These are phyloP conservation scores for Trichoderma gracile DNA, from an alignment of 2,329 filamentous ascomycete species.

Conservation along the genomic window DNA sequence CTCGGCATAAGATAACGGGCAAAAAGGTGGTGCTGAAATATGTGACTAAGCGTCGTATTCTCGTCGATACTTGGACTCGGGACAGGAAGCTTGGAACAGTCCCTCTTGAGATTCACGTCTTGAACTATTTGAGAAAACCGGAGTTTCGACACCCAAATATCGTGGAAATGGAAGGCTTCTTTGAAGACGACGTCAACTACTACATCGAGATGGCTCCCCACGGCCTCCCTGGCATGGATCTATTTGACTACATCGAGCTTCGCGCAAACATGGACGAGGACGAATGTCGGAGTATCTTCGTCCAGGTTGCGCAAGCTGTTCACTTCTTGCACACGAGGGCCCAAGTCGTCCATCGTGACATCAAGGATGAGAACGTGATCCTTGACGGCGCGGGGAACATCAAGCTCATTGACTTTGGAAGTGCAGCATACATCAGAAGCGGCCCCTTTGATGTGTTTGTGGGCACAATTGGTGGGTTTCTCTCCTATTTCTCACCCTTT, in stretches of 20 bases:
- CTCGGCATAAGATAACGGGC: conserved; percentile 75
- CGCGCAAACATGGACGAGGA: conserved; percentile 94
- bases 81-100: conserved; percentile 92
- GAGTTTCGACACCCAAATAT: conserved; percentile 68
- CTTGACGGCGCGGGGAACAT: conserved; percentile 93
- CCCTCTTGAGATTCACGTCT: conserved; percentile 92
- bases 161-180: conserved; percentile 72
- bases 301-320: conserved; percentile 85
- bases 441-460: conserved; percentile 99
- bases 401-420: conserved; percentile 97
- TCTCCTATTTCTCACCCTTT: neutral
- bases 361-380: conserved; percentile 98
- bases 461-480: conserved; percentile 82
- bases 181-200: conserved; percentile 85
- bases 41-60: conserved; percentile 92
- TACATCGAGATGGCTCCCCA: conserved; percentile 99
- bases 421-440: conserved; percentile 96
- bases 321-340: conserved; percentile 91
- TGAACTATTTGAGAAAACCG: conserved; percentile 84
- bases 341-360: conserved; percentile 91
- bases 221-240: conserved; percentile 93
- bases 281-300: conserved; percentile 92
- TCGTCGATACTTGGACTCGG: conserved; percentile 97
- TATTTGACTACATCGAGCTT: conserved; percentile 98
- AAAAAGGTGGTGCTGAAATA: conserved; percentile 96